Conservation (phyloP, 176 grass and related monocot genomes). For the Oropetium thomaeum region DNA sequence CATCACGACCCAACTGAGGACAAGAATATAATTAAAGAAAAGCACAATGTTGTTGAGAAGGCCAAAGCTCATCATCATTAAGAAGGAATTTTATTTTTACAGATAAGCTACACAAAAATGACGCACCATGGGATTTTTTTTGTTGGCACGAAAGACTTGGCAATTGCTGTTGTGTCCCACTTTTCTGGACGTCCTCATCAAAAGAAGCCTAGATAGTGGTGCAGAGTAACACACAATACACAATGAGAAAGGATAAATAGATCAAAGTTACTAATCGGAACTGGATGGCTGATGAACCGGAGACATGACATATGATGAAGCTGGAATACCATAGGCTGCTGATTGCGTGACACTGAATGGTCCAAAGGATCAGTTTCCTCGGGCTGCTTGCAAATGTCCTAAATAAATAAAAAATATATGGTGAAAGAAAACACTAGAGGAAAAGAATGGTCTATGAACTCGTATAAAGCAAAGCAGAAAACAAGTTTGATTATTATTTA, state of each 20-base stretch:
- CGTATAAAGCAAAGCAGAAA: not conserved
- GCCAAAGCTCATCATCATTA: not conserved
- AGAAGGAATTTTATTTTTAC: not conserved
- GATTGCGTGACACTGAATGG: not conserved
- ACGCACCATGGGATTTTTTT: not conserved
- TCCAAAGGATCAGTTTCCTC: not conserved
- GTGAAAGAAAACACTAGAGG: not conserved
- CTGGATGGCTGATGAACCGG: not conserved
- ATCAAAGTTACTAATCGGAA: not conserved
- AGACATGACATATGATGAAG: not conserved
- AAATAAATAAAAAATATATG: not conserved
- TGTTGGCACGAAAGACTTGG: not conserved
- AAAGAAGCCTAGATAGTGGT: not conserved
- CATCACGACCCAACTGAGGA: not conserved
- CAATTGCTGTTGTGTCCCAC: not conserved
- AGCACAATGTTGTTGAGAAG: not conserved
- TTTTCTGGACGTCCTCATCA: not conserved
- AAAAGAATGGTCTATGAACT: not conserved
- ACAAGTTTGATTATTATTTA: not conserved
- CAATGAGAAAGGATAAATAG: not conserved
- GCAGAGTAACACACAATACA: not conserved
- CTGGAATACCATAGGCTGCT: constrained; percentile 2
- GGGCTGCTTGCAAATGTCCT: not conserved
- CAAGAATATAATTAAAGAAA: not conserved
- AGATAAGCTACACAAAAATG: not conserved